Evolutionary conservation across 441 rosid species (phyloP).

Genomic region (Syzygium malaccense): DNA sequence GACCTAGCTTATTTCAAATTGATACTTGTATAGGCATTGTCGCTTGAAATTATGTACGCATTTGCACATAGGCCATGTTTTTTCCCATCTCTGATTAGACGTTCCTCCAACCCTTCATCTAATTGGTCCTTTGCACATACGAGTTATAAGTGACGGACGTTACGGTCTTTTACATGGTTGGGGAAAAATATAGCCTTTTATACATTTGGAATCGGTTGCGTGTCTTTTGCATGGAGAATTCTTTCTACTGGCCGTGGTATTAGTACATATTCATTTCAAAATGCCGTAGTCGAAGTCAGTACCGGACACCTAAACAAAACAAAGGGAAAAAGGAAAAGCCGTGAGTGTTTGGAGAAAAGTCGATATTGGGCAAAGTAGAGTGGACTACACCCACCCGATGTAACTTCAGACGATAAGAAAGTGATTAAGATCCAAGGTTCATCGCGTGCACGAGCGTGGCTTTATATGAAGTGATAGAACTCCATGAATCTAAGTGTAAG

Average conservation of each 20-base stretch:
- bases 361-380: background rate
- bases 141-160: too few species aligned
- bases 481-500: background rate
- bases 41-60: fast-evolving
- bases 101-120: too few species aligned
- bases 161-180: too few species aligned
- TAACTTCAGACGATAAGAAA: background rate
- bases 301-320: background rate
- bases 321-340: background rate
- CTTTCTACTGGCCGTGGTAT: too few species aligned
- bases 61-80: background rate
- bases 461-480: background rate
- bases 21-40: background rate
- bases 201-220: background rate
- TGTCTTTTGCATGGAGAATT: background rate
- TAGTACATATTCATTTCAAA: background rate
- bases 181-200: background rate
- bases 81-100: background rate
- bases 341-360: background rate
- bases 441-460: background rate
- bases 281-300: background rate
- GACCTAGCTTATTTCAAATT: background rate
- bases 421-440: background rate
- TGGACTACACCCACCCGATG: background rate
- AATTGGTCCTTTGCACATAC: too few species aligned